These are phyloP conservation scores for Phialocephala sp. DNA, from an alignment of 2,329 filamentous ascomycete genomes.

Conservation along the genomic window DNA sequence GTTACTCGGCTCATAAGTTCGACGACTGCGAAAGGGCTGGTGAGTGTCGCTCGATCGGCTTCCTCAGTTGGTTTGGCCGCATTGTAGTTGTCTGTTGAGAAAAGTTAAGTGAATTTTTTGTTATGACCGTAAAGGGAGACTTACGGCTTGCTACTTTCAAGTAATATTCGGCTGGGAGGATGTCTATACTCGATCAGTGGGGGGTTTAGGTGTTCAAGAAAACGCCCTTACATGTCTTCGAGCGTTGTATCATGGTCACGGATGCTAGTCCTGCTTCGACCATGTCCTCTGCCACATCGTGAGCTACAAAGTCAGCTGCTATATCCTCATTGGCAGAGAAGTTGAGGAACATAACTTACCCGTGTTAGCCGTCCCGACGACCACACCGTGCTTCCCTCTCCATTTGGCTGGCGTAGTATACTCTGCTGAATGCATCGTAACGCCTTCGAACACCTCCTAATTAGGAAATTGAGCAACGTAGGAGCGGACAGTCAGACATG, in stretches of 20 bases:
- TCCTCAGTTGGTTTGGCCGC: constrained; percentile 18
- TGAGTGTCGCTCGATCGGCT: constrained; percentile 21
- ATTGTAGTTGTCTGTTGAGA: constrained; percentile 22
- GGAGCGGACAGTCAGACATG: not conserved
- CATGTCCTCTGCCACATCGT: constrained; percentile 72
- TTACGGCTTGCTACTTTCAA: constrained; percentile 41
- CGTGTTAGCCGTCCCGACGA: constrained; percentile 60
- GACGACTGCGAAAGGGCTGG: constrained; percentile 15
- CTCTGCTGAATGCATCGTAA: constrained; percentile 26
- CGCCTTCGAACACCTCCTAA: constrained; percentile 26
- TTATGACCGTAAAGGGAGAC: not conserved
- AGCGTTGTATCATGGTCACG: constrained; percentile 72
- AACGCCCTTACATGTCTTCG: constrained; percentile 51
- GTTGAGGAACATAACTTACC: constrained; percentile 44
- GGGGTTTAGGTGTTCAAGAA: not conserved
- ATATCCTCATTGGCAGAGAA: constrained; percentile 51
- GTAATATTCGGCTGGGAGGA: constrained; percentile 56
- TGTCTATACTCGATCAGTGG: constrained; percentile 45
- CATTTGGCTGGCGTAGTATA: constrained; percentile 22
- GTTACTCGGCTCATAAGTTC: constrained; percentile 10
- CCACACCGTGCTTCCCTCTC: constrained; percentile 63
- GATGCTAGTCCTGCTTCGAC: constrained; percentile 65
- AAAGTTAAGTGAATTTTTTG: not conserved
- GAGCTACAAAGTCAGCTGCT: constrained; percentile 47
- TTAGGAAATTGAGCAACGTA: not conserved